Evolutionary conservation across 2,329 filamentous ascomycete species (phyloP).

Genomic region (Simplicillium sp.): DNA sequence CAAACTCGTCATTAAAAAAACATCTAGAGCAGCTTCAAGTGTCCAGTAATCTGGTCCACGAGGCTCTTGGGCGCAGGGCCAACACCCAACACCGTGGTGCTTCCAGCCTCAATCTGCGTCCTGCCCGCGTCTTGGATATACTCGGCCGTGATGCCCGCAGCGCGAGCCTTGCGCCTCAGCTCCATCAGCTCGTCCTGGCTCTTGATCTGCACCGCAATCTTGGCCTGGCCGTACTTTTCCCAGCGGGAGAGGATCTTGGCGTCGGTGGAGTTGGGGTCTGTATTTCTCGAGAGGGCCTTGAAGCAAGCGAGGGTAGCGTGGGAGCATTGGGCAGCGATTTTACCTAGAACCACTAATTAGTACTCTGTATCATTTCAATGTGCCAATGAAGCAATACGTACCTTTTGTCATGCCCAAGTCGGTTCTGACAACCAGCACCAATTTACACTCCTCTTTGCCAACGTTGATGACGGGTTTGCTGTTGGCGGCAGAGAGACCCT

Average conservation of each 20-base stretch:
- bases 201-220: conserved; percentile 86
- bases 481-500: conserved; percentile 39
- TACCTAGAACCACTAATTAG: conserved; percentile 48
- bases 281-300: conserved; percentile 60
- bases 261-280: conserved; percentile 42
- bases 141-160: conserved; percentile 76
- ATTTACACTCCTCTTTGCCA: conserved; percentile 75
- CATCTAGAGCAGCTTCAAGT: conserved; percentile 73
- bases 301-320: conserved; percentile 98
- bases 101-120: conserved; percentile 92
- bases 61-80: conserved; percentile 75
- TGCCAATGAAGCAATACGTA: conserved; percentile 35
- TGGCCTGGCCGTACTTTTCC: conserved; percentile 81
- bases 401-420: conserved; percentile 98
- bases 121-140: conserved; percentile 92
- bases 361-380: no score
- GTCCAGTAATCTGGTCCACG: conserved; percentile 77
- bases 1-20: no score
- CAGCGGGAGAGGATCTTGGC: conserved; percentile 66
- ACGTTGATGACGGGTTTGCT: conserved; percentile 31
- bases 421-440: conserved; percentile 84
- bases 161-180: conserved; percentile 69
- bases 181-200: conserved; percentile 72
- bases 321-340: conserved; percentile 91
- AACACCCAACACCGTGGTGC: conserved; percentile 82